A percentile compares a stretch with the other conserved stretches of the same genome.
Conservation (phyloP, 2,329 filamentous ascomycete genomes). For the Cladosporium sp. region DNA sequence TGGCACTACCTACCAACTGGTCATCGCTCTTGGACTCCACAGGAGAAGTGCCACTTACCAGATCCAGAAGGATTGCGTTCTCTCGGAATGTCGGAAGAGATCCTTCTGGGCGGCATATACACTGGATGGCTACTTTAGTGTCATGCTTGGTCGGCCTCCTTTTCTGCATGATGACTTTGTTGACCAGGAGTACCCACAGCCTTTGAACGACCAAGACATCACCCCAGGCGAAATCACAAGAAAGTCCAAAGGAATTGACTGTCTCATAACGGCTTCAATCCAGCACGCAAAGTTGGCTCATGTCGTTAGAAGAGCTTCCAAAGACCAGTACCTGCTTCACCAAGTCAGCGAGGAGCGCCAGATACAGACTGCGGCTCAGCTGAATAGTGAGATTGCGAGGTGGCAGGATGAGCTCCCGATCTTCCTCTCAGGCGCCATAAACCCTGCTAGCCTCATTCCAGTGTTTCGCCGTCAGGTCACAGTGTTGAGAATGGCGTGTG, state of each 20-base stretch:
- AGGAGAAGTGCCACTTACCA: conserved; percentile 14
- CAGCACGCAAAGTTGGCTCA: conserved; percentile 25
- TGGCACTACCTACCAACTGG: conserved; percentile 32
- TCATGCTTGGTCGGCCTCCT: conserved; percentile 33
- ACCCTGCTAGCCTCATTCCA: conserved; percentile 40
- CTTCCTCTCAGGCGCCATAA: conserved; percentile 39
- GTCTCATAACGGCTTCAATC: conserved; percentile 26
- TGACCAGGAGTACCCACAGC: conserved; percentile 24
- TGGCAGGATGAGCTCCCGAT: conserved; percentile 44
- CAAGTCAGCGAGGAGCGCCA: conserved; percentile 18
- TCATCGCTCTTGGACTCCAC: conserved; percentile 34
- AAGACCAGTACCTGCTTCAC: conserved; percentile 23
- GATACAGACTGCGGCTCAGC: conserved; percentile 31
- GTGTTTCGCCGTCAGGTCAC: conserved; percentile 49
- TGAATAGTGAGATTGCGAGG: conserved; percentile 36
- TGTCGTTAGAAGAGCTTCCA: conserved; percentile 24
- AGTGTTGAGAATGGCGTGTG: conserved; percentile 49
- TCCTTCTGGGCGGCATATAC: conserved; percentile 36
- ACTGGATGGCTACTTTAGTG: conserved; percentile 35
- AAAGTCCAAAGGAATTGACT: conserved; percentile 29
- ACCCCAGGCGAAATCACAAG: conserved; percentile 1
- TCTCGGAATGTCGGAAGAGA: conserved; percentile 31
- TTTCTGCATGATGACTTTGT: conserved; percentile 31
- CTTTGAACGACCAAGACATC: conserved; percentile 28
- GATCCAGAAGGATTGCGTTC: conserved; percentile 19